These are phyloP conservation scores for Ophiostoma quercus DNA, from an alignment of 2,329 filamentous ascomycete species.

Conservation along the genomic window DNA sequence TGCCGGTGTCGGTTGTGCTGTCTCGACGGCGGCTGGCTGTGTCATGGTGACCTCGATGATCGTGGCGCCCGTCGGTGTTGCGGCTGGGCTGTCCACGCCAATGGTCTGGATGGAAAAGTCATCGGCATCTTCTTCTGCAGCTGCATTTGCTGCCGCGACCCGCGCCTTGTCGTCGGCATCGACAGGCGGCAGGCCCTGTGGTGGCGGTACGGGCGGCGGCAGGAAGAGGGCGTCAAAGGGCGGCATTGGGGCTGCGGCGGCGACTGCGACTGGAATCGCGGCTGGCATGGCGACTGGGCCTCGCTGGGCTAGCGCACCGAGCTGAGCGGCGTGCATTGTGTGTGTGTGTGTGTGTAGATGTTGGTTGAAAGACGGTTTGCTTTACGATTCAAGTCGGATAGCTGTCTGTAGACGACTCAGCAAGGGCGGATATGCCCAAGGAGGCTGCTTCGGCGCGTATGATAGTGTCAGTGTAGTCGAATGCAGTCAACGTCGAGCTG, in stretches of 20 bases:
- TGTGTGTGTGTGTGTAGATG: not conserved
- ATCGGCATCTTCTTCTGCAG: not conserved
- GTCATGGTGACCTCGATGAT: constrained; percentile 27
- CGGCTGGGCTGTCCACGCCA: constrained; percentile 8
- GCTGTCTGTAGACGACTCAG: not conserved
- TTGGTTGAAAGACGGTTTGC: too few relatives aligned
- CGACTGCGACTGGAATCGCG: too few relatives aligned
- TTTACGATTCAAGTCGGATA: not conserved
- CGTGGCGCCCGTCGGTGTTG: not conserved
- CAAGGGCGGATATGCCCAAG: not conserved
- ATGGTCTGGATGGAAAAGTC: constrained; percentile 26
- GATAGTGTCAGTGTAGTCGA: not conserved
- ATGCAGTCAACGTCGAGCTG: too few relatives aligned
- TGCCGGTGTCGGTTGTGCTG: not conserved
- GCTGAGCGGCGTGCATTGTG: constrained; percentile 1
- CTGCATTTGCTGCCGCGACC: not conserved
- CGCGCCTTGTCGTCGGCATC: not conserved
- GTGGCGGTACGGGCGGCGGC: constrained; percentile 19
- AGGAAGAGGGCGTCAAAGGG: constrained; percentile 15
- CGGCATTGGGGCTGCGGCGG: constrained; percentile 4
- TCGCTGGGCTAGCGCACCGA: constrained; percentile 14
- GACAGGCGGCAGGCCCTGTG: constrained; percentile 18
- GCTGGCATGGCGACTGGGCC: not conserved
- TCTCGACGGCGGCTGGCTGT: constrained; percentile 17
- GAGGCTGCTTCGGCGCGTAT: not conserved